phyloP scores from a whole-genome alignment of 2,329 filamentous ascomycete genomes.

The Bipolaris zeicola region DNA sequence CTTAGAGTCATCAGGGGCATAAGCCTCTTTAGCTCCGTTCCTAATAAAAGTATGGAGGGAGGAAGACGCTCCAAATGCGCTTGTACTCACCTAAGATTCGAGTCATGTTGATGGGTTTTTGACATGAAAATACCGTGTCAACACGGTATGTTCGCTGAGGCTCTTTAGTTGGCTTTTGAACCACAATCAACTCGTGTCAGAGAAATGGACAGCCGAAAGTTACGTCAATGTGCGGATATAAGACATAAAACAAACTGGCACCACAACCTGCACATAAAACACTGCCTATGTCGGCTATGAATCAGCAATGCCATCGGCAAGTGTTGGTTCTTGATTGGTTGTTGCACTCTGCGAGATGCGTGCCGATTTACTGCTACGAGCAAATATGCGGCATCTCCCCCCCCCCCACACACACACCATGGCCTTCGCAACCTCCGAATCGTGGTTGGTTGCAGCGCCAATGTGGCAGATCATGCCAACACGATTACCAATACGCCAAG shows the following conservation, averaged over 20 bases:
- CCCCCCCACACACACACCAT: too few relatives aligned
- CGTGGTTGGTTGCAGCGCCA: not conserved
- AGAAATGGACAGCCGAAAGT: not conserved
- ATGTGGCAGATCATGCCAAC: not conserved
- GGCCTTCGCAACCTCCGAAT: not conserved
- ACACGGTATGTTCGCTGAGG: not conserved
- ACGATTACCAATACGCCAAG: slow-evolving; percentile 4
- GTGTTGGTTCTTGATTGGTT: not conserved
- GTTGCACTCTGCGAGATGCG: not conserved
- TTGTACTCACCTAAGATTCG: not conserved
- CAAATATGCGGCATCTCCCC: not conserved
- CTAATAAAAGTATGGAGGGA: slow-evolving; percentile 8
- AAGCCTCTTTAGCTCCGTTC: slow-evolving; percentile 20
- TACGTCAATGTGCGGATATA: not conserved
- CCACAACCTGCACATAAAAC: slow-evolving; percentile 1
- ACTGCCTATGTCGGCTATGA: not conserved
- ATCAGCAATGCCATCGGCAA: not conserved
- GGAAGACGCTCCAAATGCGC: slow-evolving; percentile 13
- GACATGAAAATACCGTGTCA: not conserved
- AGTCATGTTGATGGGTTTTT: not conserved
- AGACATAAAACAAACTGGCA: slow-evolving; percentile 3
- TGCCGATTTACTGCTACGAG: not conserved
- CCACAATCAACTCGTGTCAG: not conserved
- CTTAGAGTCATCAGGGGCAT: slow-evolving; percentile 18
- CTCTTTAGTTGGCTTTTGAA: not conserved